Conservation (phyloP, 768 basidiomycete species). For the Tylopilus sp. region DNA sequence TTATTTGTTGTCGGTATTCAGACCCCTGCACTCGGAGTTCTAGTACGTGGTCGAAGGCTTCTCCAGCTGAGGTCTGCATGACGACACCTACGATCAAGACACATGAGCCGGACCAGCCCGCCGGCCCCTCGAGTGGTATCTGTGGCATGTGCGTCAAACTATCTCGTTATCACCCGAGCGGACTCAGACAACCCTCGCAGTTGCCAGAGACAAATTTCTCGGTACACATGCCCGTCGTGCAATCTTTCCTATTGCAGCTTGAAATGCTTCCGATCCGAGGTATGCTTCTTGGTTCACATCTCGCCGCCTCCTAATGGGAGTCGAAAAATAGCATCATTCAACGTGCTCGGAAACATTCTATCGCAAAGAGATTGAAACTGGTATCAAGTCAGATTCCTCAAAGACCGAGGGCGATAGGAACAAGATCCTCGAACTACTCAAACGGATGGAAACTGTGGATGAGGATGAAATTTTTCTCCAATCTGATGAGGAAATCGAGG, state of each 20-base stretch:
- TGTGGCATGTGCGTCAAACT: slow-evolving; percentile 45
- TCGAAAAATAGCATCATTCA: slow-evolving; percentile 46
- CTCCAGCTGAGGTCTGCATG: slow-evolving; percentile 6
- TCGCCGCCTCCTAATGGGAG: background rate
- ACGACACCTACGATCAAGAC: slow-evolving; percentile 14
- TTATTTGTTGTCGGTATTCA: too few relatives aligned
- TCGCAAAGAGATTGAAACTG: slow-evolving; percentile 64
- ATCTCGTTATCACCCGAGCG: background rate
- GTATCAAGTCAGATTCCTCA: slow-evolving; percentile 55
- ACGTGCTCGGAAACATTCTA: slow-evolving; percentile 84
- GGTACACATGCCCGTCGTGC: slow-evolving; percentile 80
- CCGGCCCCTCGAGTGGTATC: slow-evolving; percentile 15
- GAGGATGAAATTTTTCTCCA: slow-evolving; percentile 30
- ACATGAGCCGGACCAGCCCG: slow-evolving; percentile 1
- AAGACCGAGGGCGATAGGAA: slow-evolving; percentile 54
- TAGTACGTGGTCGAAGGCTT: background rate
- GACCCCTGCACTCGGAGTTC: background rate
- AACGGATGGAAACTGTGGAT: slow-evolving; percentile 57
- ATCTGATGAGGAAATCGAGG: slow-evolving; percentile 39
- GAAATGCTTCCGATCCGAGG: slow-evolving; percentile 72
- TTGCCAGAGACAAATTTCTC: slow-evolving; percentile 71
- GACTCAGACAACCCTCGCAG: slow-evolving; percentile 35
- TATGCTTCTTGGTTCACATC: slow-evolving; percentile 30
- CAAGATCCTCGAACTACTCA: slow-evolving; percentile 68
- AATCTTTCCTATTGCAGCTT: slow-evolving; percentile 81